These are phyloP conservation scores for Trichophyton schoenleinii DNA, from an alignment of 2,329 filamentous ascomycete genomes.

Conservation along the genomic window DNA sequence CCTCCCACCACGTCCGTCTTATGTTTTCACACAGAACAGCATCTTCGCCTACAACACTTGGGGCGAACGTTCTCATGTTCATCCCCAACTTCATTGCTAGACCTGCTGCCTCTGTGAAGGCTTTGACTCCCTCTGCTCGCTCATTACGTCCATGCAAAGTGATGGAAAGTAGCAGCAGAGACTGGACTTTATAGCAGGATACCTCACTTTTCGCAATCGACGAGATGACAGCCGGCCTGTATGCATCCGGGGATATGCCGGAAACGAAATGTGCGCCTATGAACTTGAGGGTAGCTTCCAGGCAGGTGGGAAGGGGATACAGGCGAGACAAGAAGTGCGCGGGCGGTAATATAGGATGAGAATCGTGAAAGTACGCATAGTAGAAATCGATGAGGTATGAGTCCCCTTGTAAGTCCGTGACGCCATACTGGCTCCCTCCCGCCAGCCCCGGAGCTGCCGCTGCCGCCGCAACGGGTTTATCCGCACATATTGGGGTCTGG, in stretches of 20 bases:
- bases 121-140: conserved; percentile 53
- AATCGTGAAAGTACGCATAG: conserved; percentile 44
- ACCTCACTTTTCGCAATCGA: conserved; percentile 27
- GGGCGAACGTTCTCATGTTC: conserved; percentile 56
- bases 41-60: conserved; percentile 50
- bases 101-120: conserved; percentile 55
- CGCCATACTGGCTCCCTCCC: conserved; percentile 16
- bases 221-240: conserved; percentile 27
- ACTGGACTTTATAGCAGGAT: conserved; percentile 59
- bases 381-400: conserved; percentile 40
- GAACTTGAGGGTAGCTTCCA: conserved; percentile 45
- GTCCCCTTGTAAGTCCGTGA: conserved; percentile 18
- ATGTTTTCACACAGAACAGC: conserved; percentile 67
- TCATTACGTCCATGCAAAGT: conserved; percentile 65
- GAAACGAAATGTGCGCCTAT: conserved; percentile 44
- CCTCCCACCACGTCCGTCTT: conserved; percentile 82
- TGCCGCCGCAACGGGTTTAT: conserved; percentile 22
- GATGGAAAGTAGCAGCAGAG: conserved; percentile 63
- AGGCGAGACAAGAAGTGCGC: conserved; percentile 28
- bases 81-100: conserved; percentile 66
- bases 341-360: conserved; percentile 46
- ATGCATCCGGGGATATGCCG: conserved; percentile 33
- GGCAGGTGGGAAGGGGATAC: conserved; percentile 32
- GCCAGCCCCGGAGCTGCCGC: conserved; percentile 8
- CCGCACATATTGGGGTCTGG: conserved; percentile 7